phyloP scores from a whole-genome alignment of 345 rosid species.

The Heritiera littoralis region DNA sequence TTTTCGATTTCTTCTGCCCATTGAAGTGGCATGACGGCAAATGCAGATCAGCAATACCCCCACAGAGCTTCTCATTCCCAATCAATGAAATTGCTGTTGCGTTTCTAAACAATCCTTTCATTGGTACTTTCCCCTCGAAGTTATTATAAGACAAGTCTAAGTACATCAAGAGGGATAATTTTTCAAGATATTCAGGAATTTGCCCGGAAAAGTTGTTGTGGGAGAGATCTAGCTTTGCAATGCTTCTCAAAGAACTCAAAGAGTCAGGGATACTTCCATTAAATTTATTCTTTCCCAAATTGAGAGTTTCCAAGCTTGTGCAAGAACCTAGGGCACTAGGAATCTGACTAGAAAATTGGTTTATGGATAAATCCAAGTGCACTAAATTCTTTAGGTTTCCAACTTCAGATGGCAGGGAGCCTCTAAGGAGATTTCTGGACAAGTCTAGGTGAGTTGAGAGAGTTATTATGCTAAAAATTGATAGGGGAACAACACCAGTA shows the following conservation, averaged over 20 bases:
- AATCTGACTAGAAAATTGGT: not conserved
- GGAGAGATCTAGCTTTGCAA: no score
- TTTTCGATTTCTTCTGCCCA: not conserved
- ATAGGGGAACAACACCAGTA: not conserved
- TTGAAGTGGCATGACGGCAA: not conserved
- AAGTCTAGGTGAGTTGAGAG: not conserved
- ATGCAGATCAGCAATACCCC: no score
- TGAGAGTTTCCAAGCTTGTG: not conserved
- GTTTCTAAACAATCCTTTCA: no score
- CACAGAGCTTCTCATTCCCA: no score
- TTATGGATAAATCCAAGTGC: not conserved
- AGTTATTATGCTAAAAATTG: not conserved
- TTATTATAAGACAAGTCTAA: no score
- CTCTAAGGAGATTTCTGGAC: not conserved
- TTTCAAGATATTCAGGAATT: no score
- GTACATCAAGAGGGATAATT: no score
- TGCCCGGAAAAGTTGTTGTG: no score
- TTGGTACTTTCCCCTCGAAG: no score
- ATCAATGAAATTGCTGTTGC: no score
- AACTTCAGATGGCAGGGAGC: not conserved
- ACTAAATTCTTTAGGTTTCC: not conserved
- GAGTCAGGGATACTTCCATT: slow-evolving; percentile 18
- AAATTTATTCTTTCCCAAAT: not conserved
- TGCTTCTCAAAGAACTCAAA: no score
- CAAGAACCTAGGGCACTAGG: slow-evolving; percentile 3